Conservation (phyloP, 441 rosid species). For the Sinapis alba region DNA sequence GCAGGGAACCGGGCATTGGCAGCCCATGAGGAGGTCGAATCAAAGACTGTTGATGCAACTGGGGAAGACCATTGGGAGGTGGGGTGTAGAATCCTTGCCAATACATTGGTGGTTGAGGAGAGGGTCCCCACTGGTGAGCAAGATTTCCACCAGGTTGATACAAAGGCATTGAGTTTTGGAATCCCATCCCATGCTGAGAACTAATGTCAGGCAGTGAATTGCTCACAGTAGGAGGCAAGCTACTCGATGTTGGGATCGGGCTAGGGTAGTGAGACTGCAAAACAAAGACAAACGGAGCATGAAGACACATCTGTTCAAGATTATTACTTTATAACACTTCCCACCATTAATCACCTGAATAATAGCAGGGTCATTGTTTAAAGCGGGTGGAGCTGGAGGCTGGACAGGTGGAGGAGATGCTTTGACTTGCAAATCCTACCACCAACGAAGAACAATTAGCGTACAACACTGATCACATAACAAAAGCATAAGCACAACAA, state of each 20-base stretch:
- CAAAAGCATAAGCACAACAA: background rate
- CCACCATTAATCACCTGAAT: constrained; percentile 63
- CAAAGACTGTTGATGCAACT: constrained; percentile 79
- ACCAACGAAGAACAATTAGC: constrained; percentile 10
- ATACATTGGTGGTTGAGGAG: constrained; percentile 77
- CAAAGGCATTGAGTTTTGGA: constrained; percentile 71
- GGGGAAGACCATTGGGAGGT: constrained; percentile 76
- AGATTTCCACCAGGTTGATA: constrained; percentile 87
- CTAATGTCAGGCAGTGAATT: constrained; percentile 59
- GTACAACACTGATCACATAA: constrained; percentile 7
- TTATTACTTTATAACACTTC: background rate
- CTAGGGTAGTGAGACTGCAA: constrained; percentile 90
- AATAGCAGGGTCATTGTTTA: constrained; percentile 92
- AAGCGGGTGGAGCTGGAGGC: constrained; percentile 54
- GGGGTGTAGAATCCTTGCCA: constrained; percentile 89
- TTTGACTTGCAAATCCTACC: constrained; percentile 94
- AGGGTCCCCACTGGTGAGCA: constrained; percentile 80
- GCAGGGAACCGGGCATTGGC: constrained; percentile 69
- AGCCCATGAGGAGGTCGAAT: constrained; percentile 78
- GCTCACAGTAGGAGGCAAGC: constrained; percentile 60
- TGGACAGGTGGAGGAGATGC: constrained; percentile 87
- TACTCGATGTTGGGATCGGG: constrained; percentile 56
- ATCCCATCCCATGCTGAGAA: constrained; percentile 68
- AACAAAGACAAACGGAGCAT: constrained; percentile 11
- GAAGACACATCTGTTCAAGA: constrained; percentile 1